Evolutionary conservation across 108 stramenopile species (phyloP), one percentile per base, ranked within the genome.

Genomic region (Stephanodiscus triporus): DNA sequence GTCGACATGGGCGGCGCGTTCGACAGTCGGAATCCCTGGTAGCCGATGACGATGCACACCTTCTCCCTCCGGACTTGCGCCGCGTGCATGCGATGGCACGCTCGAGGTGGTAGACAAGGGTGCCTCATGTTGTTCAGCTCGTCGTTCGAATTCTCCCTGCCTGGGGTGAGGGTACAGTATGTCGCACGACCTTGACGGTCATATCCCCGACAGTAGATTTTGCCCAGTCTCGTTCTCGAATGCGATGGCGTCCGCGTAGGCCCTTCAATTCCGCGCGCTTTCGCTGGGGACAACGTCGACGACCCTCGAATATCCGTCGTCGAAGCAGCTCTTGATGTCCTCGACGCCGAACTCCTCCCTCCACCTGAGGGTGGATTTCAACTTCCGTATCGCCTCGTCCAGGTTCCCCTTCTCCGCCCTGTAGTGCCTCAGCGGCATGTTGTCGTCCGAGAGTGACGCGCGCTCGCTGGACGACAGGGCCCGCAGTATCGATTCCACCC

Each of bases 61-160:
- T 96, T 96, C 57, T 87, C 90, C 40, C 85, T 65, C 72, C 73
- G 0, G 82, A 83, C n/a, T 85, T 85, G 23, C 75, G 58, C 14
- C 72, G 63, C 14, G 89, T 88, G 66, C 94, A 95, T 11, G 87
- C 87, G 62, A 95, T 89, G 10, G 91, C 93, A 47, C 95, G 79
- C 77, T 95, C 96, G 55, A 98, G 68, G 63, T 91, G 86, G 65
- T 94, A 97, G 0, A 97, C 96, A 57, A 98, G 77, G n/a, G n/a
- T n/a, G n/a, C n/a, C 84, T 69, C 86, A 98, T 95, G 45, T 97
- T 91, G 43, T 91, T 84, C 24, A 79, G 58, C 54, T 89, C 84
- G 56, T 91, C 58, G 9, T 70, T 67, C 9, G 93, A 93, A 72
- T 97, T 98, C 65, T 98, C 97, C 7, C 63, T 68, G 4, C 80